Evolutionary conservation across 768 basidiomycete species (phyloP).

Genomic region (Mycena amicta): DNA sequence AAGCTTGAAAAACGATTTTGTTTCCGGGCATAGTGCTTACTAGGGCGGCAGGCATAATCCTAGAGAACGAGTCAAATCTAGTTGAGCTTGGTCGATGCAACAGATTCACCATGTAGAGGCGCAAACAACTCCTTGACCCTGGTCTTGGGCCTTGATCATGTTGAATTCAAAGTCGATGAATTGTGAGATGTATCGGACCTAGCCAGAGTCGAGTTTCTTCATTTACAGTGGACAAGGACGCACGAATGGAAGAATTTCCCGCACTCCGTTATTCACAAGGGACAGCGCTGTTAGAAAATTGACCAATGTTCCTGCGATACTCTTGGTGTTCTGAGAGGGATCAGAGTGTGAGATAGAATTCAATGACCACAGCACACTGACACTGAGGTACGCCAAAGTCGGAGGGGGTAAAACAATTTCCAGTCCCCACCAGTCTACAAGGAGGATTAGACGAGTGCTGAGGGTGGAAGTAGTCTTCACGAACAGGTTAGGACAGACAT

Average conservation of each 20-base stretch:
- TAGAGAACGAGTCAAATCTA: conserved; percentile 24
- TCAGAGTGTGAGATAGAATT: background rate
- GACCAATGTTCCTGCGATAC: conserved; percentile 63
- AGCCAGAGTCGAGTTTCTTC: background rate
- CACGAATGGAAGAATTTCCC: conserved; percentile 82
- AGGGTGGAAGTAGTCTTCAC: conserved; percentile 26
- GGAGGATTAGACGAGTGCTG: conserved; percentile 2
- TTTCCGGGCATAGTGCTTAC: too few relatives aligned
- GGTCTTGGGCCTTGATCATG: conserved; percentile 61
- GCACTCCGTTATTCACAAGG: conserved; percentile 69
- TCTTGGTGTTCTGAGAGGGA: conserved; percentile 51
- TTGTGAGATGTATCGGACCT: conserved; percentile 65
- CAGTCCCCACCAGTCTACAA: conserved; percentile 87
- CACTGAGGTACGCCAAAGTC: conserved; percentile 60
- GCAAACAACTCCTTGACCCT: conserved; percentile 81
- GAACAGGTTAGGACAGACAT: conserved; percentile 80
- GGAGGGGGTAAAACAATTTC: conserved; percentile 78
- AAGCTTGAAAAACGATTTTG: too few relatives aligned
- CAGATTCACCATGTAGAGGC: conserved; percentile 79
- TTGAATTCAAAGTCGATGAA: conserved; percentile 78
- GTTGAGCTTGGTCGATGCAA: background rate
- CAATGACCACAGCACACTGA: conserved; percentile 34
- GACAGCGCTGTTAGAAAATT: conserved; percentile 77
- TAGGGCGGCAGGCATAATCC: conserved; percentile 81
- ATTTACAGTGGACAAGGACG: too few relatives aligned